Evolutionary conservation across 129 eudicot genomes (phyloP), one percentile per base, ranked within the genome.

Genomic region (Escallonia rubra): DNA sequence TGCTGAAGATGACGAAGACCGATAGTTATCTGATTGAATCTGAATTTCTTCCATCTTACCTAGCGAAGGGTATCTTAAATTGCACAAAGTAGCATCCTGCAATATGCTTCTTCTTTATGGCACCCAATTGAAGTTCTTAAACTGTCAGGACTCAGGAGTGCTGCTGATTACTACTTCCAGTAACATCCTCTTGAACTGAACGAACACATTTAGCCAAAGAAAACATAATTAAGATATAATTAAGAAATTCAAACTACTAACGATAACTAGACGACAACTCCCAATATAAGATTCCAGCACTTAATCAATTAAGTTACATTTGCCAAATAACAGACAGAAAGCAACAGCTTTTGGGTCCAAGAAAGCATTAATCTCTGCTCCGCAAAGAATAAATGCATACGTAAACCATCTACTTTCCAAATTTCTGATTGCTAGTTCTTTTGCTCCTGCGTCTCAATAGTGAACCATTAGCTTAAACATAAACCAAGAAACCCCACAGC

Each of bases 1-100:
- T 7, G 90, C 93, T 4, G 96, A 79, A 57, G 97, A 91, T 14
- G 97, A 88, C 8, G 97, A 88, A 57, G 93, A 91, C 73, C 90
- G 83, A 72, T 88, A 91, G 43, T 91, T 82, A 63, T 91, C 96
- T 1, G 94, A 85, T 39, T 91, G 97, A 16, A 93, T 83, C 65
- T 88, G 96, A 75, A 91, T 91, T 75, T 91, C 97, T 72, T 91
- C 97, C 97, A 91, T 91, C 34, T 79, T 41, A 55, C 11, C 16
- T 44, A 57, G 15, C 42, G 34, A 3, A 67, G 42, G 61, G 41
- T 50, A 66, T 51, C 60, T 66, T 41, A 41, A 42, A 66, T 14
- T 5, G 13, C 39, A 10, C 39, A 15, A 62, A 52, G 57, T 10
- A 45, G n/a, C 59, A 10, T 49, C 44, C 66, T 42, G 23, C 68